Conservation (phyloP, 495 filamentous ascomycete species). For the Cladorrhinum samala region DNA sequence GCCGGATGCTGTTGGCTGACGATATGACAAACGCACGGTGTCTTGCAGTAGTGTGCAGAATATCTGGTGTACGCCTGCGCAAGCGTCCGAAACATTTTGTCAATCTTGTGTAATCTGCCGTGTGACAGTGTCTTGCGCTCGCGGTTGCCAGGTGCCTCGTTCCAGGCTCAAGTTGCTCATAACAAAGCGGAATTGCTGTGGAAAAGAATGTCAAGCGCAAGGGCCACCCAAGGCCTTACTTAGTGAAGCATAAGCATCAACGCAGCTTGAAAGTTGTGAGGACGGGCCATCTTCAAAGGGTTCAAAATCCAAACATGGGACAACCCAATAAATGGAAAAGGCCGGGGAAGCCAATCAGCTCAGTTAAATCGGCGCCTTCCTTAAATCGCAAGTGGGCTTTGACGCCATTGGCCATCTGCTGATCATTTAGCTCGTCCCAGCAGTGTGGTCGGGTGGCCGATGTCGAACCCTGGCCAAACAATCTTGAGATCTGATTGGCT, state of each 20-base stretch:
- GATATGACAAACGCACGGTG: neutral
- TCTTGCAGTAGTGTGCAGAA: conserved; percentile 3
- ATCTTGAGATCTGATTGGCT: neutral
- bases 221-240: too few species aligned
- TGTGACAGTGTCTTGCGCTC: neutral
- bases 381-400: neutral
- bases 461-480: too few species aligned
- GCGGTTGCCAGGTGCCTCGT: neutral
- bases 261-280: neutral
- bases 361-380: neutral
- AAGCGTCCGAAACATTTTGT: neutral
- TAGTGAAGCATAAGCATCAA: too few species aligned
- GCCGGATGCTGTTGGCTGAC: too few species aligned
- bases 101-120: conserved; percentile 4
- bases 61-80: neutral
- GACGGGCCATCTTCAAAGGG: too few species aligned
- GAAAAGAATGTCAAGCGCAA: too few species aligned
- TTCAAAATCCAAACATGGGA: too few species aligned
- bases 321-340: too few species aligned
- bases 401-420: neutral
- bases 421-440: neutral
- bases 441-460: neutral
- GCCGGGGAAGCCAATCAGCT: too few species aligned
- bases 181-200: too few species aligned
- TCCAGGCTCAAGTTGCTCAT: too few species aligned